phyloP scores from a whole-genome alignment of 176 grass and related monocot genomes.

The Hsuehochloa calcarea region DNA sequence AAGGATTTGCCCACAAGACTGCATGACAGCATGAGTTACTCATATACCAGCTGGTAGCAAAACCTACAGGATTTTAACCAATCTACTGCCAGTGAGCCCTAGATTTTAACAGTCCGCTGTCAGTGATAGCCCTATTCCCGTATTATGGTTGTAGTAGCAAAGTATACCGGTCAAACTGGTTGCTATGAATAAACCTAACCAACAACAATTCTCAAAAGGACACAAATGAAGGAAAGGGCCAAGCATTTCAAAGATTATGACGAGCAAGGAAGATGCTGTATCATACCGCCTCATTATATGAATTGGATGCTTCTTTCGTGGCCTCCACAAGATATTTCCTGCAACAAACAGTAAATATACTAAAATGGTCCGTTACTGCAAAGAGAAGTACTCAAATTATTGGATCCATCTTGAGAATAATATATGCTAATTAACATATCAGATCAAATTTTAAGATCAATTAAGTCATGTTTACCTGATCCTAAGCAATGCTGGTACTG shows the following conservation, averaged over 20 bases:
- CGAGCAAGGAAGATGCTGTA: background rate
- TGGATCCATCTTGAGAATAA: background rate
- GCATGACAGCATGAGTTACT: background rate
- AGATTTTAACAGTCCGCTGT: background rate
- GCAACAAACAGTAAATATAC: constrained; percentile 25
- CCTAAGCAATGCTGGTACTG: constrained; percentile 80
- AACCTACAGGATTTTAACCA: background rate
- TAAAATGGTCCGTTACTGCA: constrained; percentile 7
- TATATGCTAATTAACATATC: background rate
- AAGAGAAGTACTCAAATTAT: background rate
- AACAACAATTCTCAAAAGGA: background rate
- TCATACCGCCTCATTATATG: constrained; percentile 87
- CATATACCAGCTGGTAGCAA: background rate
- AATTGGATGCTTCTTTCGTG: constrained; percentile 97
- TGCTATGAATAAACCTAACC: background rate
- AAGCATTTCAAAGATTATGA: background rate
- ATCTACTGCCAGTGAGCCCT: background rate
- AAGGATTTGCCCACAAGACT: background rate
- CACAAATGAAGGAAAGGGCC: background rate
- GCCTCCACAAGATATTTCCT: constrained; percentile 96
- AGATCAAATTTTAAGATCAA: background rate
- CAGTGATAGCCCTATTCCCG: background rate
- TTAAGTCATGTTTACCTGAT: constrained; percentile 56
- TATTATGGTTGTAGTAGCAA: background rate
- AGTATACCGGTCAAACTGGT: background rate